Base-by-base conservation (phyloP, 164 flowering plant genomes). In the Liquidambar formosana region DNA sequence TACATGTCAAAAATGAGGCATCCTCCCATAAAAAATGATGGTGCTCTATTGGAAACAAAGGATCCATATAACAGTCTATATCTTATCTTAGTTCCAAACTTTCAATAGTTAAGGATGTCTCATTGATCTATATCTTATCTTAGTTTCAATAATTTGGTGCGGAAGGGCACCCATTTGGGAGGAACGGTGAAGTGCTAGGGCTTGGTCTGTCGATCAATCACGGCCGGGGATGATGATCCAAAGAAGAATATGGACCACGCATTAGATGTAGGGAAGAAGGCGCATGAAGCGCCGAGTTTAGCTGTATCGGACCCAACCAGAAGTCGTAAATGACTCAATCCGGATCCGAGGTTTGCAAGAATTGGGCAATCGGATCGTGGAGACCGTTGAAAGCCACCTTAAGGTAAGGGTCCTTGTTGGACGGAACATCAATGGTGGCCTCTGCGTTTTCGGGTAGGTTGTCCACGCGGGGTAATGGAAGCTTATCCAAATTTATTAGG, bases 311-410 rank as follows among this genome's bases (percentile, higher is more conserved):
- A 0, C 79, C 76, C 6, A 80, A 10, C 89, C 86, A 82, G 43
- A 79, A 84, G 53, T 84, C 85, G 41, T 64, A 58, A 16, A 86
- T 41, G 3, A 84, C 54, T 81, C 85, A 82, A 53, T 82, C 84
- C 4, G 80, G 81, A 21, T 21, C n/a, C 22, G 75, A 44, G 8
- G 66, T 16, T 33, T 71, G 12, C 0, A 79, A 67, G 38, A 79
- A 76, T 0, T 13, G 6, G 10, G 65, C 1, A 0, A 79, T 1
- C 26, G 58, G 61, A 3, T 63, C 67, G 18, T 73, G 61, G 6
- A 83, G 74, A 0, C 27, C 57, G 25, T 85, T 84, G 23, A 26
- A 68, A 15, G 84, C 86, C 10, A 28, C 51, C 64, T 73, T 78
- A 4, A 83, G 83, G 69, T 56, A 63, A 15, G 63, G 76, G 26